These are phyloP conservation scores for Cercospora canescens DNA, from an alignment of 2,329 filamentous ascomycete genomes.

Conservation along the genomic window DNA sequence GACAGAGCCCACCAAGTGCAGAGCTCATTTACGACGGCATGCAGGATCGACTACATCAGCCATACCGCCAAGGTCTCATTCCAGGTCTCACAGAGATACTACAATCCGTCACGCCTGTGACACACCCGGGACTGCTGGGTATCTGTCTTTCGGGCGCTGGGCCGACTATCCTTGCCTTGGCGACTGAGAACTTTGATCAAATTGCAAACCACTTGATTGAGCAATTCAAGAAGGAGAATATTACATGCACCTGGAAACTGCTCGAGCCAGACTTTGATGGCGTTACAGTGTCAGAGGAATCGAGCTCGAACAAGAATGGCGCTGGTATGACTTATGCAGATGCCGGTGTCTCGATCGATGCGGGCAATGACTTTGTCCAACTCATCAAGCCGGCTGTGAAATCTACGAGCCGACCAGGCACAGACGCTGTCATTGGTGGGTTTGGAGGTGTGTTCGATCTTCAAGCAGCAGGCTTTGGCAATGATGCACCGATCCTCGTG, in stretches of 20 bases:
- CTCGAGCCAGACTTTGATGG: slow-evolving; percentile 82
- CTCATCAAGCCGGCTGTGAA: slow-evolving; percentile 89
- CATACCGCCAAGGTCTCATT: slow-evolving; percentile 88
- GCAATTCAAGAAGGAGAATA: slow-evolving; percentile 69
- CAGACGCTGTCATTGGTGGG: slow-evolving; percentile 90
- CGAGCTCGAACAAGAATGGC: slow-evolving; percentile 20
- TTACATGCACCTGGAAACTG: slow-evolving; percentile 82
- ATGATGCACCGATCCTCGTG: slow-evolving; percentile 76
- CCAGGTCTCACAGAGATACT: slow-evolving; percentile 90
- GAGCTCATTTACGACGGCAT: slow-evolving; percentile 96
- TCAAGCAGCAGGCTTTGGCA: slow-evolving; percentile 66
- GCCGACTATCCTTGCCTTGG: slow-evolving; percentile 89
- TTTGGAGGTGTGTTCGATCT: slow-evolving; percentile 90
- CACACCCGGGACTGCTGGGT: slow-evolving; percentile 83
- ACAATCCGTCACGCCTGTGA: slow-evolving; percentile 82
- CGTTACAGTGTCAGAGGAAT: slow-evolving; percentile 41
- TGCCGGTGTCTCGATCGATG: slow-evolving; percentile 91
- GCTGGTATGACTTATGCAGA: slow-evolving; percentile 77
- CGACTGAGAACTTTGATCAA: slow-evolving; percentile 82
- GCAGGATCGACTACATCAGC: slow-evolving; percentile 98
- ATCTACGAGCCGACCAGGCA: slow-evolving; percentile 79
- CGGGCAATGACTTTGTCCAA: slow-evolving; percentile 88
- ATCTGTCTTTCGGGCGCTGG: slow-evolving; percentile 95
- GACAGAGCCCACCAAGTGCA: slow-evolving; percentile 84
- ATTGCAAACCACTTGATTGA: slow-evolving; percentile 73